Conservation (phyloP, 768 basidiomycete species). For the Cubamyces sp. region DNA sequence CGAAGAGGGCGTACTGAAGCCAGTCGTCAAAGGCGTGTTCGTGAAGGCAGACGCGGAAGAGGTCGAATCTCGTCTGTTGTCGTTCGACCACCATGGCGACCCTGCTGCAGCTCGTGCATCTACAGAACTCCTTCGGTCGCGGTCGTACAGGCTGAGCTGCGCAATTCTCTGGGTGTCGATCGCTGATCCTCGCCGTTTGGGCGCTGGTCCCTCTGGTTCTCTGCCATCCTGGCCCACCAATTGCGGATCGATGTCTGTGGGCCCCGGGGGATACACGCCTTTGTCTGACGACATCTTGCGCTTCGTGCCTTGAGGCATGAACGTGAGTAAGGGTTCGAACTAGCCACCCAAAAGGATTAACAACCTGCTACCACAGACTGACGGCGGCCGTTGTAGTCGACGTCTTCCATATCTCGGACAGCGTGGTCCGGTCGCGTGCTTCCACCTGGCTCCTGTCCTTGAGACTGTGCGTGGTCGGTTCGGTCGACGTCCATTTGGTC, state of each 20-base stretch:
- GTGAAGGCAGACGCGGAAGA: constrained; percentile 63
- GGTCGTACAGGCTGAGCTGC: constrained; percentile 76
- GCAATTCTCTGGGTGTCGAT: constrained; percentile 79
- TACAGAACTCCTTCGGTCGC: constrained; percentile 78
- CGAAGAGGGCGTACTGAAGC: constrained; percentile 41
- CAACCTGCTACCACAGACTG: constrained; percentile 69
- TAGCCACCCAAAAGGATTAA: constrained; percentile 25
- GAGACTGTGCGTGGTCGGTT: constrained; percentile 17
- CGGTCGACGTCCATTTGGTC: constrained; percentile 31
- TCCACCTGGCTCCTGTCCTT: constrained; percentile 19
- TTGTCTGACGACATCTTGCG: constrained; percentile 83
- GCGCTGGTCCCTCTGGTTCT: constrained; percentile 67
- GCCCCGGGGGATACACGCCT: constrained; percentile 50
- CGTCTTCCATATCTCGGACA: constrained; percentile 51
- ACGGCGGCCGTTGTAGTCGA: constrained; percentile 72
- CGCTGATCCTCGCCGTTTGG: constrained; percentile 84
- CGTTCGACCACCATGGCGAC: constrained; percentile 59
- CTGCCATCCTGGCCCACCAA: constrained; percentile 70
- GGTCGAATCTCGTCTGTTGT: constrained; percentile 75
- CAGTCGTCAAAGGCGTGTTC: constrained; percentile 49
- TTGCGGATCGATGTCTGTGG: constrained; percentile 69
- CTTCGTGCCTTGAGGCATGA: constrained; percentile 64
- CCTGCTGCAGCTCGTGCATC: constrained; percentile 56
- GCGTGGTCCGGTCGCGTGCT: constrained; percentile 19
- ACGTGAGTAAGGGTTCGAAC: constrained; percentile 27